Evolutionary conservation across 768 basidiomycete genomes (phyloP).

Genomic region (Lactarius pseudohatsudake): DNA sequence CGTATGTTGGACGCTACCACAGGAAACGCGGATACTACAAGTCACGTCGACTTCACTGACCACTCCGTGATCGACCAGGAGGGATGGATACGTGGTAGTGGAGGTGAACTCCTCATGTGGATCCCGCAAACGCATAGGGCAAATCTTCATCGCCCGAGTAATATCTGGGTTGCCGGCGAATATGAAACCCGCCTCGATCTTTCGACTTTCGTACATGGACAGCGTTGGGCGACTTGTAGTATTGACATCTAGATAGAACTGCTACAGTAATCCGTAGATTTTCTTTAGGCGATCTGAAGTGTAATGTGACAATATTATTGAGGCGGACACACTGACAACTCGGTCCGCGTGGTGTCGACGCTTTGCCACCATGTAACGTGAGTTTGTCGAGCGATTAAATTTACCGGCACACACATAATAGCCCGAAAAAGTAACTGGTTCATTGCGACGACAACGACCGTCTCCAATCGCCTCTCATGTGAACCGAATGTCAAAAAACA

Average conservation of each 20-base stretch:
- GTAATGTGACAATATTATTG: no score
- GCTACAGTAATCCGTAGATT: not conserved
- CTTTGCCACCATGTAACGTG: no score
- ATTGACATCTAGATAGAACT: not conserved
- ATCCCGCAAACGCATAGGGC: not conserved
- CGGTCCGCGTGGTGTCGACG: no score
- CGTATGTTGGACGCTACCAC: not conserved
- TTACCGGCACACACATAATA: no score
- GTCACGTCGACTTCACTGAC: not conserved
- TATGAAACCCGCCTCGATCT: not conserved
- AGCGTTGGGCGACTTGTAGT: not conserved
- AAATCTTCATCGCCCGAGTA: not conserved
- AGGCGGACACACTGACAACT: no score
- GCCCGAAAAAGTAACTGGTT: no score
- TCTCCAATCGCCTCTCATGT: slow-evolving; percentile 38
- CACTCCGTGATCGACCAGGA: not conserved
- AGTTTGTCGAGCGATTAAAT: no score
- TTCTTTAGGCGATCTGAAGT: not conserved
- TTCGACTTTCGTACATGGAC: not conserved
- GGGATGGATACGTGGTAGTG: not conserved
- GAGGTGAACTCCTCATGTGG: not conserved
- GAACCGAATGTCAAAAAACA: slow-evolving; percentile 71
- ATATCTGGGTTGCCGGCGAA: not conserved
- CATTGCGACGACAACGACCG: no score
- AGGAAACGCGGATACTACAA: not conserved